These are phyloP conservation scores for Pleurotus giganteus DNA, from an alignment of 768 basidiomycete genomes.

Conservation along the genomic window DNA sequence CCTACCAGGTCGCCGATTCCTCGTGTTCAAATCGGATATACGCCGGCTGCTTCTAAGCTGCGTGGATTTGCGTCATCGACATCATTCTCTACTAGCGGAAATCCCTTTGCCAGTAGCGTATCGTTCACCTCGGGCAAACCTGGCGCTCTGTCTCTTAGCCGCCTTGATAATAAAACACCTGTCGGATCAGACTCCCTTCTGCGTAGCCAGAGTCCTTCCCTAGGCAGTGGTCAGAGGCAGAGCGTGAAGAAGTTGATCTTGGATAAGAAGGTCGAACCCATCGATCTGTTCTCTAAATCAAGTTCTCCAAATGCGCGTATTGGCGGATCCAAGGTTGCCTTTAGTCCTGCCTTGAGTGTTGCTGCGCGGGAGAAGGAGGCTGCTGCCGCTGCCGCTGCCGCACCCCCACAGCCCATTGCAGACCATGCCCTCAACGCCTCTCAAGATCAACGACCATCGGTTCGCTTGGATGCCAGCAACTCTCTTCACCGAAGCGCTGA, in stretches of 20 bases:
- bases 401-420: slow-evolving; percentile 34
- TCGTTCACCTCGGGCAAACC: slow-evolving; percentile 56
- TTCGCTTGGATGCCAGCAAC: slow-evolving; percentile 35
- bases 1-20: slow-evolving; percentile 72
- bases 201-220: slow-evolving; percentile 56
- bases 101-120: slow-evolving; percentile 35
- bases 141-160: slow-evolving; percentile 52
- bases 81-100: slow-evolving; percentile 35
- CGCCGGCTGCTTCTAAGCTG: slow-evolving; percentile 64
- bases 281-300: slow-evolving; percentile 61
- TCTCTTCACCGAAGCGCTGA: slow-evolving; percentile 19
- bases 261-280: slow-evolving; percentile 78
- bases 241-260: slow-evolving; percentile 93
- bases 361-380: slow-evolving; percentile 76
- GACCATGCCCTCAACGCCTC: slow-evolving; percentile 19
- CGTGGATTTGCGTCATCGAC: slow-evolving; percentile 65
- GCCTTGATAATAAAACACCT: slow-evolving; percentile 40
- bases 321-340: slow-evolving; percentile 56
- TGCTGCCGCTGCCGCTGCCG: slow-evolving; percentile 35
- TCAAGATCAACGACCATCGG: slow-evolving; percentile 25
- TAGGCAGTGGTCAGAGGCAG: slow-evolving; percentile 68
- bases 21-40: slow-evolving; percentile 62
- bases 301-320: slow-evolving; percentile 40
- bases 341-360: slow-evolving; percentile 72
- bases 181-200: slow-evolving; percentile 59